Percentiles rank a stretch among this genome's conserved stretches.
Conservation (phyloP, 257 asterid species). For the Buddleja alternifolia region DNA sequence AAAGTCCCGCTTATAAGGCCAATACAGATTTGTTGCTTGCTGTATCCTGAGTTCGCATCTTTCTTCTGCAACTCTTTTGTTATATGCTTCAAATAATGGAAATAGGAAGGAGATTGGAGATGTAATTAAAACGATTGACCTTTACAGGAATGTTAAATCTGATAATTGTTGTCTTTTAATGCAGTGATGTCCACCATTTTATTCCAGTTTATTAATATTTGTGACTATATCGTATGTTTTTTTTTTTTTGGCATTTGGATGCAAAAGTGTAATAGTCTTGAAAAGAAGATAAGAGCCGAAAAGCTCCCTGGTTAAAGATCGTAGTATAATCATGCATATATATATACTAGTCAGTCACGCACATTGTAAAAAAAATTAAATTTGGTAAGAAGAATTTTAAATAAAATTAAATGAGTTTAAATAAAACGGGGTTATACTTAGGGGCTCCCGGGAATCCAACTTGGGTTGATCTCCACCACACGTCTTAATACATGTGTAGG, state of each 20-base stretch:
- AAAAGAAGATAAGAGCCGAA: not conserved
- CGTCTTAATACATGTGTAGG: too few relatives aligned
- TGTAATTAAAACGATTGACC: conserved; percentile 24
- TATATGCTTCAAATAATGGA: conserved; percentile 33
- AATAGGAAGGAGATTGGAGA: conserved; percentile 25
- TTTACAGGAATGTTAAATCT: not conserved
- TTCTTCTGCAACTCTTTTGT: conserved; percentile 4
- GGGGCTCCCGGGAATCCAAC: too few relatives aligned
- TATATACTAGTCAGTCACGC: too few relatives aligned
- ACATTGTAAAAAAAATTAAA: too few relatives aligned
- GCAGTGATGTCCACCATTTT: not conserved
- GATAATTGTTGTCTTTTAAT: not conserved
- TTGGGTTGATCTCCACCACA: too few relatives aligned
- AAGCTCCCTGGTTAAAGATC: too few relatives aligned
- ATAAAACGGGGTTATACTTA: too few relatives aligned
- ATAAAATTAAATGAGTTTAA: too few relatives aligned
- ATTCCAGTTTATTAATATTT: not conserved
- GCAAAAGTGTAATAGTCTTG: not conserved
- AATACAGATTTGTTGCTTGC: not conserved
- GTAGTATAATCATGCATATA: too few relatives aligned
- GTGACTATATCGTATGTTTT: not conserved
- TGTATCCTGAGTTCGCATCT: not conserved
- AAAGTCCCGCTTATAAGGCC: conserved; percentile 67
- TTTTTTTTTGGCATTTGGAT: not conserved
- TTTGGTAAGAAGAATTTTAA: too few relatives aligned